Conservation (phyloP, 108 stramenopile species). For the Stephanodiscus triporus region DNA sequence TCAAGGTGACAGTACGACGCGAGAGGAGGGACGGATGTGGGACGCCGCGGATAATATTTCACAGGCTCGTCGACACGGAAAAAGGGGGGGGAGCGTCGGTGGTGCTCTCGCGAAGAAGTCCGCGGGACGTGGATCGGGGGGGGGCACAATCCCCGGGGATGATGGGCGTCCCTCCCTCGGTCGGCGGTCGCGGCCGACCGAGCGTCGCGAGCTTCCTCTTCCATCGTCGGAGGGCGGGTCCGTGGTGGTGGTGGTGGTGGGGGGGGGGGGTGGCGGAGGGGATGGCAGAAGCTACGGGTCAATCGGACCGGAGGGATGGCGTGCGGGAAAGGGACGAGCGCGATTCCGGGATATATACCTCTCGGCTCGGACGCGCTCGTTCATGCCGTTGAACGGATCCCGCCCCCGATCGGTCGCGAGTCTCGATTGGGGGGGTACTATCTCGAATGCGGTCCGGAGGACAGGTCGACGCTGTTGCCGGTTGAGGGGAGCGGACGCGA, state of each 20-base stretch:
- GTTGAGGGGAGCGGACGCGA: slow-evolving; percentile 32
- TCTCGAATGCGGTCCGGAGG: slow-evolving; percentile 65
- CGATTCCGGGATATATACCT: slow-evolving; percentile 61
- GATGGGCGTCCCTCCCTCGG: slow-evolving; percentile 66
- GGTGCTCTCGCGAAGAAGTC: slow-evolving; percentile 52
- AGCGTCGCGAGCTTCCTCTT: slow-evolving; percentile 69
- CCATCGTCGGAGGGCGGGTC: slow-evolving; percentile 37
- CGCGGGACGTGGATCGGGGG: slow-evolving; percentile 47
- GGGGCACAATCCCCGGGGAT: slow-evolving; percentile 79
- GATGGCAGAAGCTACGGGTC: slow-evolving; percentile 64
- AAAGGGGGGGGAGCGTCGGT: slow-evolving; percentile 74
- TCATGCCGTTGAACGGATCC: slow-evolving; percentile 54
- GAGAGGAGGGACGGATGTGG: slow-evolving; percentile 60
- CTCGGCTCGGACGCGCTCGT: slow-evolving; percentile 69
- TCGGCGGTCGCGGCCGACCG: slow-evolving; percentile 61
- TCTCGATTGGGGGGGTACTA: slow-evolving; percentile 69
- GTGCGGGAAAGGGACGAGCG: slow-evolving; percentile 68
- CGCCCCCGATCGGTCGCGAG: slow-evolving; percentile 44
- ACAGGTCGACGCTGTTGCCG: slow-evolving; percentile 46
- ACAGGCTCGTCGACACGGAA: no score
- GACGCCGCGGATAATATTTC: slow-evolving; percentile 56
- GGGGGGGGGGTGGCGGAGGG: slow-evolving; percentile 63
- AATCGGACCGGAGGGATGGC: slow-evolving; percentile 78
- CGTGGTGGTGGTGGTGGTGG: slow-evolving; percentile 52
- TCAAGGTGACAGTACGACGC: slow-evolving; percentile 66